Evolutionary conservation across 768 basidiomycete genomes (phyloP).

Genomic region (Tricholoma terreum): DNA sequence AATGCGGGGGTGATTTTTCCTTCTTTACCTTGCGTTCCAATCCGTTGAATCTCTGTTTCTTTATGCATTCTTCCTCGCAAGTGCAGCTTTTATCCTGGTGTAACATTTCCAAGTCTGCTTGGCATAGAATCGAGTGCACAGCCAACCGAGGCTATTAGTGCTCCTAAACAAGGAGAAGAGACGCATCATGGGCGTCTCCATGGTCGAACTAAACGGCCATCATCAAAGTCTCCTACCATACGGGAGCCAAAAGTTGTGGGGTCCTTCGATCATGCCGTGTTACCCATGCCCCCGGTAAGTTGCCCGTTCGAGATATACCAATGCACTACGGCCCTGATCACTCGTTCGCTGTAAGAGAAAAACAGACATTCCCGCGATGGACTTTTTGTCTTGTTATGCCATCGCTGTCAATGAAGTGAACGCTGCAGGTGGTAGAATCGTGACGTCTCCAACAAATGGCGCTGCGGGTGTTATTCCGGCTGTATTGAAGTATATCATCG

Average conservation of each 20-base stretch:
- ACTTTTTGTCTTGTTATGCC: constrained; percentile 91
- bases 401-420: constrained; percentile 96
- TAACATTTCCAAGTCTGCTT: constrained; percentile 31
- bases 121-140: constrained; percentile 28
- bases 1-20: constrained; percentile 70
- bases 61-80: constrained; percentile 1
- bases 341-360: constrained; percentile 48
- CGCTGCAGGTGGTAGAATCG: constrained; percentile 88
- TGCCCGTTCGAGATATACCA: not conserved
- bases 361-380: constrained; percentile 89
- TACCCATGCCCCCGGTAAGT: constrained; percentile 81
- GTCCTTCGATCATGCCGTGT: constrained; percentile 72
- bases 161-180: constrained; percentile 15
- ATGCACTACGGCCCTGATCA: not conserved
- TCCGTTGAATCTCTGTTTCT: not conserved
- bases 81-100: constrained; percentile 47
- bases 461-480: constrained; percentile 93
- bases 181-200: constrained; percentile 11
- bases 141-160: constrained; percentile 18
- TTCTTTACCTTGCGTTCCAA: too few relatives aligned
- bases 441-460: constrained; percentile 93
- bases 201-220: not conserved
- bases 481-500: constrained; percentile 85
- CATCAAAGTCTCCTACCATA: constrained; percentile 12
- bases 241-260: constrained; percentile 57